Conservation (phyloP, 202 grass and related monocot genomes). For the Sporobolus alterniflorus region DNA sequence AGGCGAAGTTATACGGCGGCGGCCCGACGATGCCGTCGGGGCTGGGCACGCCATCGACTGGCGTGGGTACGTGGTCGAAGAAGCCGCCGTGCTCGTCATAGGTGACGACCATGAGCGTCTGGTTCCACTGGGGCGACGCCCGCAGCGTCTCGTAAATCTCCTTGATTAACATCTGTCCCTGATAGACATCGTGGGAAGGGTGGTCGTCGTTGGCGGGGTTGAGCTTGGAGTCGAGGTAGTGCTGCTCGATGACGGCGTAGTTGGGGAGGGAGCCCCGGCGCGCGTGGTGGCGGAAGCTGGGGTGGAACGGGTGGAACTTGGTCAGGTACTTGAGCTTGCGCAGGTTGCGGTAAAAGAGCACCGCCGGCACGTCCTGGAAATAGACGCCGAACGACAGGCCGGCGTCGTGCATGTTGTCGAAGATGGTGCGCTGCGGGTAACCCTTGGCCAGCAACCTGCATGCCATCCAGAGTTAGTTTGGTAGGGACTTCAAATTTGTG, state of each 20-base stretch:
- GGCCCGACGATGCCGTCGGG: constrained; percentile 86
- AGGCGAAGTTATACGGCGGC: constrained; percentile 79
- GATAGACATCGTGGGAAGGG: constrained; percentile 95
- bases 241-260: constrained; percentile 91
- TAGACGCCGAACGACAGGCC: constrained; percentile 86
- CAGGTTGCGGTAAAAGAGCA: constrained; percentile 88
- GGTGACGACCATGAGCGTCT: constrained; percentile 84
- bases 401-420: constrained; percentile 82
- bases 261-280: constrained; percentile 58
- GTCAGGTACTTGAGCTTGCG: constrained; percentile 91
- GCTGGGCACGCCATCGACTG: constrained; percentile 64
- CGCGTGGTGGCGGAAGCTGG: constrained; percentile 62
- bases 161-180: constrained; percentile 91
- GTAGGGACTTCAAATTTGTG: too few species aligned
- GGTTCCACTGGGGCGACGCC: constrained; percentile 85
- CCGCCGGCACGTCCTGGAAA: constrained; percentile 87
- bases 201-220: constrained; percentile 88
- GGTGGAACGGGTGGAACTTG: constrained; percentile 67
- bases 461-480: too few species aligned
- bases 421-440: constrained; percentile 83
- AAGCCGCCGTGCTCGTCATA: constrained; percentile 97
- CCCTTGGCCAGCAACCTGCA: constrained; percentile 65
- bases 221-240: constrained; percentile 74
- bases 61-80: constrained; percentile 93
- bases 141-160: constrained; percentile 87